Evolutionary conservation across 2,329 filamentous ascomycete species (phyloP), one percentile per base, ranked within the genome.

Genomic region (Immersiporthe knoxdaviesiana): DNA sequence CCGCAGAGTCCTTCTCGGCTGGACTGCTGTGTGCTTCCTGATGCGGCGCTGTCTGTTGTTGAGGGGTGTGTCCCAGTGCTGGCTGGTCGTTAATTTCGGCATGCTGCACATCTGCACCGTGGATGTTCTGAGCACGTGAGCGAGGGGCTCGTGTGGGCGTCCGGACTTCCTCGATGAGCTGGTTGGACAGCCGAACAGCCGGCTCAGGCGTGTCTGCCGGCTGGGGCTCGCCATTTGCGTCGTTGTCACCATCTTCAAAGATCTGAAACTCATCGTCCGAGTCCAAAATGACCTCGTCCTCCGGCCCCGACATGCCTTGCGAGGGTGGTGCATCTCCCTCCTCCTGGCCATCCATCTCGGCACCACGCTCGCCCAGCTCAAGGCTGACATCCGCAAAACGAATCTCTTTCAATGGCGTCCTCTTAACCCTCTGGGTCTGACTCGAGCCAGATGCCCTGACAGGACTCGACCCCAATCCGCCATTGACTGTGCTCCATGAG

Each of bases 211-310:
- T 75, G 1, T 69, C 71, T 1, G 73, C 73, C 0, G 54, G 69
- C 41, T 71, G 65, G 32, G 52, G 27, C 14, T 30, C 27, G 27
- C 12, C 44, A n/a, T 8, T 6, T 47, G n/a, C 27, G 32, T 56
- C 52, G 52, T 18, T 59, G 3, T 39, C 69, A 52, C 65, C 60
- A 14, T 82, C 72, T 78, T 77, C 3, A 73, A 75, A 62, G 27
- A 73, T 74, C 18, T 77, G 77, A 10, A 77, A 73, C 8, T 84
- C 83, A 14, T 82, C 83, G 50, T 86, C 84, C 1, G 84, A 85
- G 69, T 87, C 84, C 0, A 84, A 82, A 39, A 87, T 85, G 68
- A 85, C 83, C 1, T 69, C 67, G 1, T 54, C 62, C n/a, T 59
- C 18, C 35, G 64, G n/a, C 39, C 59, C 24, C 35, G 61, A 50